These are phyloP conservation scores for Quercus rubra DNA, from an alignment of 306 rosid species.

Conservation along the genomic window DNA sequence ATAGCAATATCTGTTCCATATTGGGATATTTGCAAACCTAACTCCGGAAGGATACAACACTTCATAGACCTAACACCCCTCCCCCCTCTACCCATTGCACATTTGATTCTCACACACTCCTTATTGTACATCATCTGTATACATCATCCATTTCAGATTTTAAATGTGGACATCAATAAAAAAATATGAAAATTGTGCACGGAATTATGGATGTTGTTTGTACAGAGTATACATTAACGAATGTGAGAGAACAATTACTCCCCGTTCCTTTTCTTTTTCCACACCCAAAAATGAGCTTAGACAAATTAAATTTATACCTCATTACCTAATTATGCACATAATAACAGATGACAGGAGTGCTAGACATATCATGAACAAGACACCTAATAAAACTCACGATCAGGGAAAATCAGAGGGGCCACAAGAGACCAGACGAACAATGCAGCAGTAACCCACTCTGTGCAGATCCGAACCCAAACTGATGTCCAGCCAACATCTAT, in stretches of 20 bases:
- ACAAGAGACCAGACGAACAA: conserved; percentile 75
- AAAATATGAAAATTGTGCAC: too few relatives aligned
- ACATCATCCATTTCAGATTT: too few relatives aligned
- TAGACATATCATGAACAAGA: not conserved
- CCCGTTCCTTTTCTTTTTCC: not conserved
- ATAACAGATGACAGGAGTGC: not conserved
- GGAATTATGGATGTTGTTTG: too few relatives aligned
- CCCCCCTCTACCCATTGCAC: not conserved
- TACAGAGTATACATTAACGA: too few relatives aligned
- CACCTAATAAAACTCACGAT: conserved; percentile 66
- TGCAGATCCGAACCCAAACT: conserved; percentile 85
- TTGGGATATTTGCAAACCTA: not conserved
- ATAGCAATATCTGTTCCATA: not conserved
- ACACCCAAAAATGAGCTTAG: not conserved
- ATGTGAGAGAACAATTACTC: not conserved
- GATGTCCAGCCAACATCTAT: conserved; percentile 99
- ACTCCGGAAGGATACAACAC: not conserved
- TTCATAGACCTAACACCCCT: not conserved
- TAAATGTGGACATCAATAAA: too few relatives aligned
- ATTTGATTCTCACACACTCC: too few relatives aligned
- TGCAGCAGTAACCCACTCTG: conserved; percentile 85
- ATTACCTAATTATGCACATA: not conserved
- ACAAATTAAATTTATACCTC: not conserved
- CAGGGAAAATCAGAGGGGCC: conserved; percentile 72
- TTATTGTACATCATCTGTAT: too few relatives aligned